Evolutionary conservation across 768 basidiomycete genomes (phyloP).

Genomic region (Mycena pura): DNA sequence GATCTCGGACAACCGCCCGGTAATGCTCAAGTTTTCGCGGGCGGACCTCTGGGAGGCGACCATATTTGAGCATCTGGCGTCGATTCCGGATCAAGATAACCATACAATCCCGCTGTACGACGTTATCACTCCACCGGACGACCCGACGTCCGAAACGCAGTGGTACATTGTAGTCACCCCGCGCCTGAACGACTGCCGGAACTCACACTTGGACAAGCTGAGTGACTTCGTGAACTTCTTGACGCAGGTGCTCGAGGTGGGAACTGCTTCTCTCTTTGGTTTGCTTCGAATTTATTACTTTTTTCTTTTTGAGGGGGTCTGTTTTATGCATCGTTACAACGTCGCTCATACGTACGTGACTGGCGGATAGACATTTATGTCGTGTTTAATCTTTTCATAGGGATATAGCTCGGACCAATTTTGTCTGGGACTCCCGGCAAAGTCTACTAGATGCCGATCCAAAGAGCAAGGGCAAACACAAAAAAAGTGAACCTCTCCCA

Average conservation of each 20-base stretch:
- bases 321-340: conserved; percentile 29
- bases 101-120: conserved; percentile 29
- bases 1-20: conserved; percentile 22
- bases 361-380: background rate
- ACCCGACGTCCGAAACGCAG: background rate
- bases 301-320: conserved; percentile 8
- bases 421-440: conserved; percentile 24
- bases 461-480: conserved; percentile 6
- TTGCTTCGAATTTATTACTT: background rate
- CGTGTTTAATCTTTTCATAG: background rate
- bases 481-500: background rate
- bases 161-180: conserved; percentile 28
- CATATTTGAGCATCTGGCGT: conserved; percentile 19
- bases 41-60: conserved; percentile 26
- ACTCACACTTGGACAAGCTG: conserved; percentile 16
- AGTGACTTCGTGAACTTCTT: conserved; percentile 23
- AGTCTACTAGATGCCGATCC: conserved; percentile 12
- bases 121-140: conserved; percentile 14
- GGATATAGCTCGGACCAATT: conserved; percentile 26
- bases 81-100: conserved; percentile 26
- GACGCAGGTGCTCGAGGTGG: conserved; percentile 22
- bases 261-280: background rate
- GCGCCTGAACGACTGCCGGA: conserved; percentile 22
- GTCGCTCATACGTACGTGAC: conserved; percentile 22
- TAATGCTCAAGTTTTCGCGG: conserved; percentile 27